Base-by-base conservation (phyloP, 768 basidiomycete species). In the Boletales sp. region DNA sequence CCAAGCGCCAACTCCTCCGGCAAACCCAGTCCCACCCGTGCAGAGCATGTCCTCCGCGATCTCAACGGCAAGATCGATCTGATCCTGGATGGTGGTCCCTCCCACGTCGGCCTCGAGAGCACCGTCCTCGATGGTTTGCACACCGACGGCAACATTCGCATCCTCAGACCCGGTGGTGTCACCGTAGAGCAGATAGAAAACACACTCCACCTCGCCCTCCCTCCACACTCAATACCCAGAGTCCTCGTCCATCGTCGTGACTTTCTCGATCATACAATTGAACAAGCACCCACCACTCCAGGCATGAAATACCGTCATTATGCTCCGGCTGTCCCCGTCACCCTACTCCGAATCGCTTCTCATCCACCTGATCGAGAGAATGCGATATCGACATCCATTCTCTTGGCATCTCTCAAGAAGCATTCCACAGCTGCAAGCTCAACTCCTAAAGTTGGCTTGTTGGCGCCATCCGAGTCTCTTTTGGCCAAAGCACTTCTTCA, bases 271-370 rank as follows among this genome's bases (percentile, higher is more conserved):
- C 74, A 80, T 35, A 68, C 67, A n/a, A 73, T 88, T 50, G 90
- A 92, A 65, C 73, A 75, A 35, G 80, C 84, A 0, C 97, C 97
- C 9, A 93, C 92, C 8, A 98, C 97, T 0, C 97, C 97, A 2
- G 97, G 97, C 30, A 97, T 97, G 94, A 99, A 99, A 71, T 99
- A 99, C 67, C 82, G 87, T 44, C 97, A 99, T 70, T 99, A 99
- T 66, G 88, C 94, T 19, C 97, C 97, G 2, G 73, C 85, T 1
- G 84, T 94, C 5, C 92, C 93, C 2, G 90, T 97, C 29, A 81
- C 80, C 18, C 78, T 98, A 7, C 72, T 93, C 35, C 75, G 79
- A 53, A 81, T 82, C 4, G 57, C 69, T 5, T 69, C 77, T n/a
- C 52, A 60, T 38, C 74, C 77, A 21, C 75, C 80, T 27, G 24